phyloP scores from a whole-genome alignment of 225 moss, liverwort and hornwort species.

The Asterella californica region DNA sequence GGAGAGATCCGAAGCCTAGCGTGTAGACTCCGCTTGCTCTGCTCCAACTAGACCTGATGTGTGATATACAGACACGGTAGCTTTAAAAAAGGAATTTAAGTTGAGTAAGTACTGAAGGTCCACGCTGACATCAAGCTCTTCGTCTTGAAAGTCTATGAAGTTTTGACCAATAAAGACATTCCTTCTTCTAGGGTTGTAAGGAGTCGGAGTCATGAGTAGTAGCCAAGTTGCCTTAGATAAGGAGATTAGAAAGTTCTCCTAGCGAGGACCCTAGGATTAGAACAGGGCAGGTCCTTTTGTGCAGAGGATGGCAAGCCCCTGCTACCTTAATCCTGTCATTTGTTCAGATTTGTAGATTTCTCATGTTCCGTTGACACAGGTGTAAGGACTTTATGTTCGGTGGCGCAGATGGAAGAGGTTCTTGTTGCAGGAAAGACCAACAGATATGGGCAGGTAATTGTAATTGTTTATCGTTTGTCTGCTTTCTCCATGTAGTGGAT shows the following conservation, averaged over 20 bases:
- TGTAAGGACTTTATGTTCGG: constrained; percentile 83
- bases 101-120: neutral
- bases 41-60: neutral
- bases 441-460: constrained; percentile 63
- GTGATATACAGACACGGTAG: neutral
- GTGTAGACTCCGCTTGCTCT: neutral
- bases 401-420: constrained; percentile 72
- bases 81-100: neutral
- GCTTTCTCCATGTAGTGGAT: neutral
- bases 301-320: no score
- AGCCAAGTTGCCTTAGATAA: neutral
- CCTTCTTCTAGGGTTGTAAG: neutral
- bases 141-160: neutral
- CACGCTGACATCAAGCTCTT: neutral
- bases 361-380: constrained; percentile 37
- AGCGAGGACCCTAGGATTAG: neutral
- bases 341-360: neutral
- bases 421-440: constrained; percentile 88
- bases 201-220: neutral
- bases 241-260: neutral
- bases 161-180: neutral
- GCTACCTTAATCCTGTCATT: neutral
- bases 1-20: neutral
- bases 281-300: neutral
- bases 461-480: neutral